Conservation (phyloP, 169 alveolate species). For the Plasmodium cynomolgi region DNA sequence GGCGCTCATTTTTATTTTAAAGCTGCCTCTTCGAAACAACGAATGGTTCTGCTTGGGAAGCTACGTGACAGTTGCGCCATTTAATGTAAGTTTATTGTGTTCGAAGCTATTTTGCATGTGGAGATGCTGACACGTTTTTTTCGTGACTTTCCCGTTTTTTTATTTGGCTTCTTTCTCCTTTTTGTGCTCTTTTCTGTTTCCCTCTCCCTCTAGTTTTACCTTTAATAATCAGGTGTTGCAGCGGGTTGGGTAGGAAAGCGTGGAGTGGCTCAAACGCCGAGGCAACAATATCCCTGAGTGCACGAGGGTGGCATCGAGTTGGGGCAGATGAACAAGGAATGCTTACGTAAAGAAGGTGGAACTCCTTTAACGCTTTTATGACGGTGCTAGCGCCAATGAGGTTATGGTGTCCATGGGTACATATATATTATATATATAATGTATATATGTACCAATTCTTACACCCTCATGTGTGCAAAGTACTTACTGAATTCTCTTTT, state of each 20-base stretch:
- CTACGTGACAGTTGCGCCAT: background rate
- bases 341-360: background rate
- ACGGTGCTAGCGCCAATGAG: background rate
- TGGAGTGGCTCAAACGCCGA: conserved; percentile 85
- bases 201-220: conserved; percentile 30
- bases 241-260: conserved; percentile 74
- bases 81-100: background rate
- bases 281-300: conserved; percentile 81
- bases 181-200: background rate
- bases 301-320: background rate
- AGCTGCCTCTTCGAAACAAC: background rate
- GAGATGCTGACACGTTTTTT: background rate
- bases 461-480: background rate
- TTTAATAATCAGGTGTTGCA: conserved; percentile 72
- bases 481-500: conserved; percentile 81
- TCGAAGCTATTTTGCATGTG: background rate
- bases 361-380: background rate
- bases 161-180: background rate
- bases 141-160: background rate
- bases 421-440: background rate
- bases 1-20: background rate
- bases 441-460: background rate
- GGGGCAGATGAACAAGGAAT: background rate
- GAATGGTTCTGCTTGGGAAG: background rate
- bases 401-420: background rate